These are phyloP conservation scores for Lichtheimia ornata DNA, from an alignment of 371 early-diverging fungal species.

Conservation along the genomic window DNA sequence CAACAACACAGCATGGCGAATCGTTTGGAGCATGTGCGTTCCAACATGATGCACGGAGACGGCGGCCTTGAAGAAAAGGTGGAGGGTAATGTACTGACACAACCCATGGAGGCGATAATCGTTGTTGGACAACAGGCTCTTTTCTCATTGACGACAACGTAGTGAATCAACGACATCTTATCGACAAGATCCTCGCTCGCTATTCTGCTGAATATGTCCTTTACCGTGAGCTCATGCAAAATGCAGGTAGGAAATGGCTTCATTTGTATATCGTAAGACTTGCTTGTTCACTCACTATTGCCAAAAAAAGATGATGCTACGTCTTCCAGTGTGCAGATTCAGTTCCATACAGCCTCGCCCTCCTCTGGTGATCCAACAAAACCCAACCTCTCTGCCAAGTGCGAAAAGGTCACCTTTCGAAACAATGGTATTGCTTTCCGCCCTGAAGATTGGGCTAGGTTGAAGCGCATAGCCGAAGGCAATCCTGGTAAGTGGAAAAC, in stretches of 20 bases:
- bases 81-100: conserved; percentile 42
- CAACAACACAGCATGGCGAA: conserved; percentile 4
- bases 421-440: conserved; percentile 87
- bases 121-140: background rate
- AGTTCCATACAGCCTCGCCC: conserved; percentile 52
- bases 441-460: conserved; percentile 82
- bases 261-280: background rate
- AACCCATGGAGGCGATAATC: background rate
- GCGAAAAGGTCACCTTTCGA: conserved; percentile 68
- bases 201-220: conserved; percentile 79
- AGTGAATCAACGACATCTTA: conserved; percentile 85
- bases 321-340: conserved; percentile 56
- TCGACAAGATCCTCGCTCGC: conserved; percentile 91
- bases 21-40: conserved; percentile 37
- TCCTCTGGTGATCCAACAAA: conserved; percentile 26
- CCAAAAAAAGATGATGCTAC: conserved; percentile 61
- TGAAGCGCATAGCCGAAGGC: conserved; percentile 90
- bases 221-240: conserved; percentile 77
- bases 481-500: conserved; percentile 66
- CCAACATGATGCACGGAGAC: conserved; percentile 37
- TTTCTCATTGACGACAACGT: background rate
- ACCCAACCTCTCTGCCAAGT: conserved; percentile 54
- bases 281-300: background rate
- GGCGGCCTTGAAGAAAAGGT: conserved; percentile 62
- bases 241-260: conserved; percentile 31